Evolutionary conservation across 108 stramenopile genomes (phyloP), one percentile per base, ranked within the genome.

Genomic region (Epithemia pelagica): DNA sequence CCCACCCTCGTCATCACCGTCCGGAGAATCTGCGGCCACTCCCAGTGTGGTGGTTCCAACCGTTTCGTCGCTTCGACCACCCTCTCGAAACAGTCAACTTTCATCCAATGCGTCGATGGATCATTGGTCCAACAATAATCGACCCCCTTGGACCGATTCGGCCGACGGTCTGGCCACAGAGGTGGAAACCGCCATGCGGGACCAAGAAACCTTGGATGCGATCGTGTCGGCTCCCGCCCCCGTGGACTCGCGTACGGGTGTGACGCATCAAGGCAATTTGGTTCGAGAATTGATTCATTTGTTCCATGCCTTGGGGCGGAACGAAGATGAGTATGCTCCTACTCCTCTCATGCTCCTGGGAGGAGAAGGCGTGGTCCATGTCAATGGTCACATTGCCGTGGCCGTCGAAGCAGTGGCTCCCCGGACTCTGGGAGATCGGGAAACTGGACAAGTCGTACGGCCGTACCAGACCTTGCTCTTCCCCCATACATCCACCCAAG

Each of bases 391-490:
- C 59, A 74, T 93, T 65, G 87, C 89, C 3, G 83, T 90, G 2
- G 81, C 82, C 24, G 81, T 93, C 24, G 92, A 89, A 61, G 70
- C 86, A 20, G 76, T 76, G 0, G 21, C 54, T n/a, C 37, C 51
- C 20, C 52, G 63, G 3, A 18, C 25, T 8, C 27, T 2, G 24
- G 1, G 27, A 32, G 0, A 28, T 31, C 32, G 29, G 15, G 28
- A 64, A 64, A 67, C 65, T 51, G 62, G 28, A 58, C 30, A 23
- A 28, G 54, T 29, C 26, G 62, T 89, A 32, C 82, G 72, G 28
- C 85, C 91, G 8, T 87, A 89, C 64, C 80, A 89, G 51, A 90
- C 92, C 1, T 59, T 93, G 23, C 72, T 93, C 0, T 93, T 93
- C 66, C 92, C 92, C 2, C 72, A 83, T 52, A 82, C 77, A 1